These are phyloP conservation scores for Auriscalpium vulgare DNA, from an alignment of 768 basidiomycete species.

Conservation along the genomic window DNA sequence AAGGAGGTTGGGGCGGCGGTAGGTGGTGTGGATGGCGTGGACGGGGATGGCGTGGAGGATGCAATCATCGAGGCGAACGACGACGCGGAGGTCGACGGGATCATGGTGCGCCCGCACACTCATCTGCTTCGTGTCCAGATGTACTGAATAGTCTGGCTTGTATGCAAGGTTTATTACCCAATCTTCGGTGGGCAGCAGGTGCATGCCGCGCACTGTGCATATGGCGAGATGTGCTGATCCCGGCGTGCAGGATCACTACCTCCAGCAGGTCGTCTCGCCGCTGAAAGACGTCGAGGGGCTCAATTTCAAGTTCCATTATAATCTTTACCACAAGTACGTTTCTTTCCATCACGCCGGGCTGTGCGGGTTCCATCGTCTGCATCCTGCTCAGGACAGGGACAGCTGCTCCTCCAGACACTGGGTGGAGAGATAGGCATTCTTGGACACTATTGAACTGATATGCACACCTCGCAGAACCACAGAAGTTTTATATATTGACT, in stretches of 20 bases:
- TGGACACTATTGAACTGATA: too few relatives aligned
- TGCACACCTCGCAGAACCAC: too few relatives aligned
- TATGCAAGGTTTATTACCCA: too few relatives aligned
- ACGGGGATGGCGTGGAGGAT: conserved; percentile 91
- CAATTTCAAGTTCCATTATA: conserved; percentile 92
- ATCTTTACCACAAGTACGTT: conserved; percentile 87
- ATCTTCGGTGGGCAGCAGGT: too few relatives aligned
- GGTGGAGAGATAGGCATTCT: too few relatives aligned
- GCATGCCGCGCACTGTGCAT: conserved; percentile 56
- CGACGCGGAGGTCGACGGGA: conserved; percentile 82
- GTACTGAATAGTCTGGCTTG: background rate
- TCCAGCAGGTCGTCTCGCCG: conserved; percentile 95
- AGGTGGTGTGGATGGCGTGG: conserved; percentile 40
- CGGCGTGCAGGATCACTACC: conserved; percentile 77
- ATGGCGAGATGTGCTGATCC: background rate
- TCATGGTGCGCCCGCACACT: conserved; percentile 63
- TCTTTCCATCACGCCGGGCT: background rate
- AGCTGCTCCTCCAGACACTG: too few relatives aligned
- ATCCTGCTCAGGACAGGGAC: too few relatives aligned
- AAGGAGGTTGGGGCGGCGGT: conserved; percentile 60
- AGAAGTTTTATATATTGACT: too few relatives aligned
- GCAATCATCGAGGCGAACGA: conserved; percentile 35
- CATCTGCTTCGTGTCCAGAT: background rate
- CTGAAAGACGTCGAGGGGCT: conserved; percentile 97
- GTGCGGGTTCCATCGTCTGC: too few relatives aligned